Evolutionary conservation across 2,329 filamentous ascomycete species (phyloP).

Genomic region (Fusarium transvaalense): DNA sequence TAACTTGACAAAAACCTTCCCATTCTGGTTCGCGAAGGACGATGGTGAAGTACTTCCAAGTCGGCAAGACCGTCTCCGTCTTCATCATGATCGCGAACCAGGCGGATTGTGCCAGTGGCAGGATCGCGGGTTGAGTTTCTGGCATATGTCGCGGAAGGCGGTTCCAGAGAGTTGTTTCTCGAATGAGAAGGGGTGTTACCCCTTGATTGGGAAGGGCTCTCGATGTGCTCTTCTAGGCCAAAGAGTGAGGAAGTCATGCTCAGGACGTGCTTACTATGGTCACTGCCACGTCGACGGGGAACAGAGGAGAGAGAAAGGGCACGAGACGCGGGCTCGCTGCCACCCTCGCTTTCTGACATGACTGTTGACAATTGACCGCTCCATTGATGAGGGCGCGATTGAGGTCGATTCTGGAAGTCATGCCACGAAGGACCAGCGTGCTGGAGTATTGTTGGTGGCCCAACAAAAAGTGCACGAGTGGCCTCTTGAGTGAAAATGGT

Average conservation of each 20-base stretch:
- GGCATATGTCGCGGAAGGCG: conserved; percentile 60
- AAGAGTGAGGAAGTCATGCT: conserved; percentile 69
- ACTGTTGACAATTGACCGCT: conserved; percentile 74
- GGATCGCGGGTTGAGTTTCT: conserved; percentile 54
- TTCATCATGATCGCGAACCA: conserved; percentile 71
- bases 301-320: conserved; percentile 60
- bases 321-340: conserved; percentile 63
- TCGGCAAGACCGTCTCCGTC: conserved; percentile 74
- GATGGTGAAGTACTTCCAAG: conserved; percentile 64
- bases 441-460: conserved; percentile 45
- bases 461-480: conserved; percentile 51
- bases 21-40: conserved; percentile 67
- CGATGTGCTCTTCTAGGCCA: conserved; percentile 56
- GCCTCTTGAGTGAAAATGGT: conserved; percentile 66
- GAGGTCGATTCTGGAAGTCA: conserved; percentile 35
- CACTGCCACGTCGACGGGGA: conserved; percentile 62
- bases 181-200: conserved; percentile 56
- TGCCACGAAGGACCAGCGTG: conserved; percentile 45
- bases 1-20: conserved; percentile 63
- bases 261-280: conserved; percentile 67
- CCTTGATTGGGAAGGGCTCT: conserved; percentile 55
- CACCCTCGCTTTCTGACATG: conserved; percentile 70
- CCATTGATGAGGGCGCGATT: conserved; percentile 67
- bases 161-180: conserved; percentile 62
- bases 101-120: conserved; percentile 55